Evolutionary conservation across 2,329 filamentous ascomycete species (phyloP), one percentile per base, ranked within the genome.

Genomic region (Lomentospora prolificans): DNA sequence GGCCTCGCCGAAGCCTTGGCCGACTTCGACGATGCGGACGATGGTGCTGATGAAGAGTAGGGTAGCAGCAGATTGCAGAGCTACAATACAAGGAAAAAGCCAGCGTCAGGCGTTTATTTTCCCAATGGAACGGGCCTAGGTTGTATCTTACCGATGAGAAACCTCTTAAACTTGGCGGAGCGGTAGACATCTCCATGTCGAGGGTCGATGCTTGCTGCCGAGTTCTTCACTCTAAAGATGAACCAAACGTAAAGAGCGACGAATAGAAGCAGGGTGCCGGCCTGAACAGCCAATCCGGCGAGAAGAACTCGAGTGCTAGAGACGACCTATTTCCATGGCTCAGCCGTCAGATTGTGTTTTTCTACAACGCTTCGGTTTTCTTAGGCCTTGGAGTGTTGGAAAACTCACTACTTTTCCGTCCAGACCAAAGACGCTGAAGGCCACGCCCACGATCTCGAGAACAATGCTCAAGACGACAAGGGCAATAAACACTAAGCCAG

Each of bases 201-300:
- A 3, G 65, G 62, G 58, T 78, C 72, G 7, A 75, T 64, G 12
- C 64, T 60, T 28, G 70, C 67, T 31, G 65, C 4, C 25, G 66
- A 14, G 69, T 68, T 12, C 67, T 70, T 51, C 66, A 66, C 6
- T 77, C 60, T 33, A 66, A 72, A 61, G 12, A 69, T 68, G 44
- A 78, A 75, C 59, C 66, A 75, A 51, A 69, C 67, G 57, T 69
- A 72, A 55, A 66, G 65, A 19, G 61, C 64, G 17, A 72, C 64
- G 56, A 74, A 75, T 9, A 69, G 60, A 27, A 71, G 50, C 8
- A 79, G 63, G 3, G 71, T 67, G 4, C 65, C 56, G 2, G 72
- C 62, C 58, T 79, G 76, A 19, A 80, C 63, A 1, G 64, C 71
- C 10, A 80, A 60, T 6, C 76, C 77, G 2, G 66, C 70, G 5